These are phyloP conservation scores for Boechera retrofracta DNA, from an alignment of 345 rosid genomes.

Conservation along the genomic window DNA sequence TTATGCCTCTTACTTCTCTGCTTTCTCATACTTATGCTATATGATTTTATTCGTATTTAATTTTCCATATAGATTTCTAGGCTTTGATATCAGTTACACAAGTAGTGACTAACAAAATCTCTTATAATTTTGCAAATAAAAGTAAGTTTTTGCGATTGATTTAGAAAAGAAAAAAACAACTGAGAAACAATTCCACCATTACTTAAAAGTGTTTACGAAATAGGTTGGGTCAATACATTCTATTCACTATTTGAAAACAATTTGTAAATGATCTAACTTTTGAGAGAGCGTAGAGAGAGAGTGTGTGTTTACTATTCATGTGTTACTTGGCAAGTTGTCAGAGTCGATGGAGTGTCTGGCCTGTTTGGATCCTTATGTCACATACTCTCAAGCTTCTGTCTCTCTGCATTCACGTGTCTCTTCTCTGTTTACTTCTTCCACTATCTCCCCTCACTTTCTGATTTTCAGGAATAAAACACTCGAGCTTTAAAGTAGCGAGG, in stretches of 20 bases:
- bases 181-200: neutral
- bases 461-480: conserved; percentile 25
- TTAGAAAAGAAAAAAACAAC: neutral
- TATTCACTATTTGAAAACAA: neutral
- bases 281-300: conserved; percentile 1
- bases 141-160: neutral
- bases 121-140: too few relatives aligned
- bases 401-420: conserved; percentile 41
- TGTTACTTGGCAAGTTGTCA: conserved; percentile 35
- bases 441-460: conserved; percentile 40
- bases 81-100: neutral
- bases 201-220: neutral
- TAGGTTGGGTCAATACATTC: neutral
- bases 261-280: conserved; percentile 2
- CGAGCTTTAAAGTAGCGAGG: neutral
- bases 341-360: conserved; percentile 32
- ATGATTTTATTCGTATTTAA: neutral
- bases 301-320: conserved; percentile 11
- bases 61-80: neutral
- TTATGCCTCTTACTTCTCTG: neutral
- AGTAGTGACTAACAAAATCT: neutral
- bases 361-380: conserved; percentile 40
- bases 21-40: neutral
- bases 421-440: conserved; percentile 39
- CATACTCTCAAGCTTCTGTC: conserved; percentile 29